Conservation (phyloP, 176 grass and related monocot genomes). For the Phyllostachys edulis region DNA sequence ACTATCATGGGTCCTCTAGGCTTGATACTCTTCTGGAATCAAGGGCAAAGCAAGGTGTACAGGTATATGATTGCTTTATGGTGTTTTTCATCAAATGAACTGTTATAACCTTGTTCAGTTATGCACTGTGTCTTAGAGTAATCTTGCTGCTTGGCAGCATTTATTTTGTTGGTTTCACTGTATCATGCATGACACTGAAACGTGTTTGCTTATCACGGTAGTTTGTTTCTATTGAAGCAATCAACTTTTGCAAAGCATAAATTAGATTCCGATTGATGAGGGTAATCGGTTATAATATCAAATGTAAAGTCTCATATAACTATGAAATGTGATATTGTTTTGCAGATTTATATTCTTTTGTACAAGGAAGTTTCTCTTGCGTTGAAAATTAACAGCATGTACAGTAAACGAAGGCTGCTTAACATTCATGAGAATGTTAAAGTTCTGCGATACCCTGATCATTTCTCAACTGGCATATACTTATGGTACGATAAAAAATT, state of each 20-base stretch:
- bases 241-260: background rate
- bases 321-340: slow-evolving; percentile 8
- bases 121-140: background rate
- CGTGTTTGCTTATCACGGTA: background rate
- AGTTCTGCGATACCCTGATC: slow-evolving; percentile 90
- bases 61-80: slow-evolving; percentile 47
- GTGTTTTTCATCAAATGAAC: slow-evolving; percentile 2
- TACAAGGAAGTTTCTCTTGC: slow-evolving; percentile 98
- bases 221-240: background rate
- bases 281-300: background rate
- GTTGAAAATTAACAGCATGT: slow-evolving; percentile 96
- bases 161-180: background rate
- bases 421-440: slow-evolving; percentile 90
- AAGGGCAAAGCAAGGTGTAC: slow-evolving; percentile 77
- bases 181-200: background rate
- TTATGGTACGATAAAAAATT: slow-evolving; percentile 45
- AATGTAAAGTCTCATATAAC: background rate
- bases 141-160: background rate
- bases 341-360: slow-evolving; percentile 96
- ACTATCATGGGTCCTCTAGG: slow-evolving; percentile 54
- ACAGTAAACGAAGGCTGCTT: slow-evolving; percentile 87
- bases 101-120: background rate
- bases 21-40: slow-evolving; percentile 78
- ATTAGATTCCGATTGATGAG: background rate
- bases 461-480: slow-evolving; percentile 81